Percentiles rank a stretch among this genome's conserved stretches.
phyloP scores from a whole-genome alignment of 2,329 filamentous ascomycete species.

The Knufia petricola region DNA sequence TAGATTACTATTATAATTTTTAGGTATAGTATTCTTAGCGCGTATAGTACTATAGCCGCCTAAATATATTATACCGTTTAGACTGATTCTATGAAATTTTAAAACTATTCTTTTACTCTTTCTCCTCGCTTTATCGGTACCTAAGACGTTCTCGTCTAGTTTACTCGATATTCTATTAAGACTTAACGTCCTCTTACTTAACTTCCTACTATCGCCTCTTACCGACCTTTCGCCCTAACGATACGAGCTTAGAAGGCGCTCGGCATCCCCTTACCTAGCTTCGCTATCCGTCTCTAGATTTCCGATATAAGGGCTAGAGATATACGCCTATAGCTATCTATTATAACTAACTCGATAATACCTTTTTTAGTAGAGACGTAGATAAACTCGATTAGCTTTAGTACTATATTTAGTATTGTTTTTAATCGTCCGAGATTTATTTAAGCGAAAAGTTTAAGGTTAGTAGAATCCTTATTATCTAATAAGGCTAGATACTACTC shows the following conservation, averaged over 20 bases:
- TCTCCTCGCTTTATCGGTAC: too few species aligned
- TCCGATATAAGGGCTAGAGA: conserved; percentile 41
- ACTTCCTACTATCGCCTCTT: too few species aligned
- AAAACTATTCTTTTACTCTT: too few species aligned
- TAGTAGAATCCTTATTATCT: conserved; percentile 30
- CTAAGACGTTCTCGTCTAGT: too few species aligned
- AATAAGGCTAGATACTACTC: conserved; percentile 37
- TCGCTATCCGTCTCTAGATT: conserved; percentile 37
- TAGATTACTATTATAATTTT: too few species aligned
- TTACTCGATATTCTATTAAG: too few species aligned
- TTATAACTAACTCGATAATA: conserved; percentile 30
- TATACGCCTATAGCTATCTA: conserved; percentile 46
- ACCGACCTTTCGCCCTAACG: conserved; percentile 50
- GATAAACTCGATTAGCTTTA: conserved; percentile 31
- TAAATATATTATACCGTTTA: too few species aligned
- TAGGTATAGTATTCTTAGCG: too few species aligned
- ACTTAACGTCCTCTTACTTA: too few species aligned
- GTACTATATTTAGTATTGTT: conserved; percentile 31
- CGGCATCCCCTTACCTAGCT: conserved; percentile 33
- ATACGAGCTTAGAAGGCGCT: conserved; percentile 50
- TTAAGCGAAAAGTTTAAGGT: conserved; percentile 38
- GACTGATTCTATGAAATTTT: too few species aligned
- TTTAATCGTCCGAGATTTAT: conserved; percentile 36
- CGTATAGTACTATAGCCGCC: too few species aligned
- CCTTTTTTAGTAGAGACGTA: conserved; percentile 25